These are phyloP conservation scores for Eleusine coracana DNA, from an alignment of 176 grass and related monocot species.

Conservation along the genomic window DNA sequence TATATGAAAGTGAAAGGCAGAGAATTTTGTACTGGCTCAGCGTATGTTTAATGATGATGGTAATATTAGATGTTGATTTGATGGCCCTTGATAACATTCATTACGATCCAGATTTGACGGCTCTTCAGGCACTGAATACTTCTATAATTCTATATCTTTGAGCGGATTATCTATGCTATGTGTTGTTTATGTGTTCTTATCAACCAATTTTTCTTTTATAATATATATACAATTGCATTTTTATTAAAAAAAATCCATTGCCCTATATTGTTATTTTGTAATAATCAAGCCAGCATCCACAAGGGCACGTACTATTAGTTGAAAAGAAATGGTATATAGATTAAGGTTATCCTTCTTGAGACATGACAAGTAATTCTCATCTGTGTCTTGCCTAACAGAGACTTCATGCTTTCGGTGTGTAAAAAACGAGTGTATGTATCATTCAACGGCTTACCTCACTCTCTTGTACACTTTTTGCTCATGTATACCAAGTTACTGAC, in stretches of 20 bases:
- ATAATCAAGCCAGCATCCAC: neutral
- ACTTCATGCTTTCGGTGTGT: neutral
- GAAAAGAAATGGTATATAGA: neutral
- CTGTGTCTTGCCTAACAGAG: neutral
- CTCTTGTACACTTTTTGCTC: neutral
- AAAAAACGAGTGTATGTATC: neutral
- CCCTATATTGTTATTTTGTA: neutral
- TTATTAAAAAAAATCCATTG: neutral
- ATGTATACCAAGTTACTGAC: neutral
- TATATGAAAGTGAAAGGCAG: constrained; percentile 7
- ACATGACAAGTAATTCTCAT: neutral
- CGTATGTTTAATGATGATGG: constrained; percentile 23
- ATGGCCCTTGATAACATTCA: constrained; percentile 5
- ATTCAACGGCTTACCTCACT: neutral
- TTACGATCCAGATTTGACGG: neutral
- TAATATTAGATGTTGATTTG: constrained; percentile 24
- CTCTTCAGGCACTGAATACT: constrained; percentile 1
- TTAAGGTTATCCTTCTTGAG: neutral
- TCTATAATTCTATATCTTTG: neutral
- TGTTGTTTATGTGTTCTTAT: neutral
- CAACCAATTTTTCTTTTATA: too few relatives aligned
- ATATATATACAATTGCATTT: neutral
- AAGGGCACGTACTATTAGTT: neutral
- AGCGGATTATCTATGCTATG: neutral
- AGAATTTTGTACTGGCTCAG: constrained; percentile 38